Conservation (phyloP, 306 rosid species). For the Styphnolobium japonicum region DNA sequence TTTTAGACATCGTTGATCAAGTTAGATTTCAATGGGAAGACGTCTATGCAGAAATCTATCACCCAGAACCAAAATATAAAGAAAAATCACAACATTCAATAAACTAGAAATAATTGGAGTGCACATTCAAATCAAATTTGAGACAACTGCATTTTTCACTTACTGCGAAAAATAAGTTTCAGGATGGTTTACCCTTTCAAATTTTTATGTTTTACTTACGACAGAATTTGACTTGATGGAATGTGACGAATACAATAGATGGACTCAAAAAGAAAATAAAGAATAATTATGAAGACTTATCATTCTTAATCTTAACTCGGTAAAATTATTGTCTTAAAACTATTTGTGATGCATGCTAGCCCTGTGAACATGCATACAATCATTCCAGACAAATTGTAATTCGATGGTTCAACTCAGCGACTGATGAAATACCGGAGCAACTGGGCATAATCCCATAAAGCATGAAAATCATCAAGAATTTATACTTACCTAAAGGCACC, state of each 20-base stretch:
- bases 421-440: not conserved
- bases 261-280: not conserved
- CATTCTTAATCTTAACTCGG: not conserved
- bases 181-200: not conserved
- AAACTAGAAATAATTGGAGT: not conserved
- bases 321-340: not conserved
- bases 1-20: not conserved
- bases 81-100: not conserved
- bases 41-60: not conserved
- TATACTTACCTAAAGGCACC: constrained; percentile 33
- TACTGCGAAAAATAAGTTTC: not conserved
- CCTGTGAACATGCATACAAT: not conserved
- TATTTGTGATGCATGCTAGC: not conserved
- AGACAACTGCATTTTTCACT: not conserved
- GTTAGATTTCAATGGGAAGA: not conserved
- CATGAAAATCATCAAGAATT: not conserved
- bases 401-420: not conserved
- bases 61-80: not conserved
- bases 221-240: not conserved
- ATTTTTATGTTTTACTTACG: not conserved
- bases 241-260: not conserved
- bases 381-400: not conserved
- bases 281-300: not conserved
- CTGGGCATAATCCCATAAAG: not conserved
- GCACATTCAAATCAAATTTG: not conserved